Base-by-base conservation (phyloP, 2,329 filamentous ascomycete genomes). In the Aspergillus sp. region DNA sequence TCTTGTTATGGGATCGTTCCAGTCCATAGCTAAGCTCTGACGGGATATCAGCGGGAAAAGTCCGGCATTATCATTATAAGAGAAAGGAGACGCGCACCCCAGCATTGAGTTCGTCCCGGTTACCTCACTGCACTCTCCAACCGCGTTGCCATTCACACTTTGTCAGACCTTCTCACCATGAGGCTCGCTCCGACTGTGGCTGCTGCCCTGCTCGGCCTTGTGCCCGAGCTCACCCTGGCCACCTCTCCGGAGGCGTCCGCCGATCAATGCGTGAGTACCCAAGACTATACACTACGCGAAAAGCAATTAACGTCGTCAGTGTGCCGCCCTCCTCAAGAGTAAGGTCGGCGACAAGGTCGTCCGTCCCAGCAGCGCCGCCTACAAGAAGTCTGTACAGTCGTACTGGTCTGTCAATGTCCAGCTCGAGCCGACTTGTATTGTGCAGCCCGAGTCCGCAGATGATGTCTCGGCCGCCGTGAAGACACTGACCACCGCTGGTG, bases 361-460 rank as follows among this genome's bases (percentile, higher is more conserved):
- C 19, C 63, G 63, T 21, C 65, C 66, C 27, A 41, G 47, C 40
- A 47, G 43, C 14, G 21, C 45, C 4, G 59, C 56, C n/a, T 70
- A 67, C 45, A 51, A 59, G n/a, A 21, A 47, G 8, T 69, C 65
- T 15, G 55, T 65, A 3, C 40, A 27, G 1, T 65, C 62, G 6
- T 68, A 68, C 50, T 70, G 62, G 52, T 61, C 65, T n/a, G 47
- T 60, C n/a, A 68, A 69, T 41, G 63, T 55, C 4, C 62, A 61
- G 40, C 62, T 68, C 5, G 47, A 60, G 14, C 68, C 65, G 3
- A 55, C 52, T 41, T 71, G 68, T 43, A 60, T 67, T 23, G 57
- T 70, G 27, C 68, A 68, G 56, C 68, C 69, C 3, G 50, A 56
- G 8, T 58, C 60, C 11, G 48, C 57, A 7, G 41, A 59, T 3